Evolutionary conservation across 495 filamentous ascomycete genomes (phyloP), one percentile per base, ranked within the genome.

Genomic region (Elasticomyces elasticus): DNA sequence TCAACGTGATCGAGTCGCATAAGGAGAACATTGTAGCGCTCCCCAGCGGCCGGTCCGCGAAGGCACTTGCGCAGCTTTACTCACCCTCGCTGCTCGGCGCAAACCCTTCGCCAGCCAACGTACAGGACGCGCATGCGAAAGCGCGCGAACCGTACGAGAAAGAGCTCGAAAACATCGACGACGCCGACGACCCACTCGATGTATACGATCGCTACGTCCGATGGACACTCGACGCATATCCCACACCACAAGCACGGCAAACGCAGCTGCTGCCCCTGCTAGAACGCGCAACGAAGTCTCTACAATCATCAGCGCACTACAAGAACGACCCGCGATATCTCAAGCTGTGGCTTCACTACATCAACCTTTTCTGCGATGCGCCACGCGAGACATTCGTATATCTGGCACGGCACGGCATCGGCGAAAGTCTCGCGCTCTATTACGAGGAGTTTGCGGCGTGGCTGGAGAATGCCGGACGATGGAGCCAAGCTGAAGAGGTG

Each of bases 21-120:
- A 98, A 98, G 70, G 92, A 98, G 70, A 97, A 98, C 65, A 94
- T 97, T 38, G 89, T 95, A 65, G 84, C 90, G 12, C 76, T 97
- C 35, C 87, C 94, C 1, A 84, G 87, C 44, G 92, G 92, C 31
- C 81, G 92, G 50, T 96, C 90, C 27, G 92, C 92, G 15, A 84
- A 83, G 71, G 86, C 88, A 17, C 82, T 98, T 27, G 90, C 83
- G n/a, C 79, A 82, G 35, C 79, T 90, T 45, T 92, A 88, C 72
- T 86, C 87, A 27, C 79, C 81, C 59, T 78, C 74, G 49, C 71
- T 66, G 58, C 78, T 67, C 49, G 71, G 62, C 30, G 68, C 79
- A 30, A 78, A 72, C 52, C 77, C 71, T 58, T 66, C 74, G 30
- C 66, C 77, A 37, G 77, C 79, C 46, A 83, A 84, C 61, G 88